Evolutionary conservation across 139 green algal genomes (phyloP).

Genomic region (Gonium pectorale): DNA sequence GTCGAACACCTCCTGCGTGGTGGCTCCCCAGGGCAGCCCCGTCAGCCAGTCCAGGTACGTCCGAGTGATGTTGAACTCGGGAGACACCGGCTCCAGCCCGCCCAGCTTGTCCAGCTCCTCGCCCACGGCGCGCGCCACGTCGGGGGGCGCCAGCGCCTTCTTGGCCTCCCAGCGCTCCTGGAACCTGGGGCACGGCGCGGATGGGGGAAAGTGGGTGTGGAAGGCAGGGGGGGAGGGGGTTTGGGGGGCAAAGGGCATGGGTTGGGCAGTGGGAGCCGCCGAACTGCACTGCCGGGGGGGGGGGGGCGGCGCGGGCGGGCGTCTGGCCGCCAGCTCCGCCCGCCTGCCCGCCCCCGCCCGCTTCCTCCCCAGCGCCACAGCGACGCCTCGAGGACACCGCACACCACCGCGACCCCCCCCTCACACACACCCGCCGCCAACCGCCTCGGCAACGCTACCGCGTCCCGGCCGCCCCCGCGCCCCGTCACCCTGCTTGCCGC

Average conservation of each 20-base stretch:
- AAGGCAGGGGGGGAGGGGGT: no score
- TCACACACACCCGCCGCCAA: background rate
- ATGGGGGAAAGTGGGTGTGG: no score
- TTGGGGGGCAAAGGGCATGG: no score
- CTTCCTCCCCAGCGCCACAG: no score
- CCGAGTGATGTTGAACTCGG: conserved; percentile 97
- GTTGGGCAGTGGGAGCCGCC: no score
- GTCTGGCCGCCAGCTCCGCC: no score
- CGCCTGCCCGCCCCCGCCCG: no score
- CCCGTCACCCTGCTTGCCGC: background rate
- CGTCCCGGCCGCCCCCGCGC: background rate
- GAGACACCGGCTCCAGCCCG: conserved; percentile 86
- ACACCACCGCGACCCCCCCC: background rate
- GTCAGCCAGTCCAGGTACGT: conserved; percentile 98
- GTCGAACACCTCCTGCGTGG: conserved; percentile 88
- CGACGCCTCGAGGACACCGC: no score
- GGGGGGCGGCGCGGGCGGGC: no score
- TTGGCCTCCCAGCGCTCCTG: conserved; percentile 62
- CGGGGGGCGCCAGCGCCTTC: conserved; percentile 53
- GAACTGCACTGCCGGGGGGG: no score
- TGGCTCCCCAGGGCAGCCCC: conserved; percentile 90
- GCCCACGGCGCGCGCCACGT: conserved; percentile 75
- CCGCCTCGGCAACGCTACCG: background rate
- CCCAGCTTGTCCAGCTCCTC: conserved; percentile 95
- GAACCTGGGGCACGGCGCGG: conserved; percentile 61